Conservation (phyloP, 345 rosid genomes). For the Pistacia atlantica region DNA sequence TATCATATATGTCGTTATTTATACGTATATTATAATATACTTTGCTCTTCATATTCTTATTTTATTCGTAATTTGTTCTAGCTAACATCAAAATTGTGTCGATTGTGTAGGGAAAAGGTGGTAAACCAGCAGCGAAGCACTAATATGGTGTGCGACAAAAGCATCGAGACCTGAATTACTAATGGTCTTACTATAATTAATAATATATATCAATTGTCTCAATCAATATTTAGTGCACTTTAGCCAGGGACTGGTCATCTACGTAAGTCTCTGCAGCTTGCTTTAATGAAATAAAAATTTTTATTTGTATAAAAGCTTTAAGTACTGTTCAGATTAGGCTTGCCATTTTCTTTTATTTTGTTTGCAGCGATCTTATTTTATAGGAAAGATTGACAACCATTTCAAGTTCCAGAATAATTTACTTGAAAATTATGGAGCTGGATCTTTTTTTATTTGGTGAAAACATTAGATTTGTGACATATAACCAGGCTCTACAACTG, state of each 20-base stretch:
- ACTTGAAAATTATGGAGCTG: too few relatives aligned
- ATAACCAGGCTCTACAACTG: too few relatives aligned
- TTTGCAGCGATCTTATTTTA: too few relatives aligned
- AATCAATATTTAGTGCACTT: too few relatives aligned
- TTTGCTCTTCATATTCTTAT: not conserved
- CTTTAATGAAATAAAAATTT: slow-evolving; percentile 1
- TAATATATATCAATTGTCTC: not conserved
- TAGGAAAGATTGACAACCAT: too few relatives aligned
- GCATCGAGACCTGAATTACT: not conserved
- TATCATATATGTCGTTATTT: not conserved
- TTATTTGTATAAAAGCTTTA: too few relatives aligned
- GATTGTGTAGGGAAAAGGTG: slow-evolving; percentile 20
- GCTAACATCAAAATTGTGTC: not conserved
- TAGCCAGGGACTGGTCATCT: not conserved
- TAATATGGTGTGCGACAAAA: not conserved
- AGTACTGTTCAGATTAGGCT: too few relatives aligned
- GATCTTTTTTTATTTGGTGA: too few relatives aligned
- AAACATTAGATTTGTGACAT: too few relatives aligned
- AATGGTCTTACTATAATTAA: not conserved
- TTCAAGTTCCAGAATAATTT: too few relatives aligned
- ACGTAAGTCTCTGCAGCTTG: not conserved
- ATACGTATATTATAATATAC: too few relatives aligned
- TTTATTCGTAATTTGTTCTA: not conserved
- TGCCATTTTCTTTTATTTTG: too few relatives aligned
- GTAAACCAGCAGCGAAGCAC: slow-evolving; percentile 24